Evolutionary conservation across 441 rosid genomes (phyloP).

Genomic region (Theobroma grandiflorum): DNA sequence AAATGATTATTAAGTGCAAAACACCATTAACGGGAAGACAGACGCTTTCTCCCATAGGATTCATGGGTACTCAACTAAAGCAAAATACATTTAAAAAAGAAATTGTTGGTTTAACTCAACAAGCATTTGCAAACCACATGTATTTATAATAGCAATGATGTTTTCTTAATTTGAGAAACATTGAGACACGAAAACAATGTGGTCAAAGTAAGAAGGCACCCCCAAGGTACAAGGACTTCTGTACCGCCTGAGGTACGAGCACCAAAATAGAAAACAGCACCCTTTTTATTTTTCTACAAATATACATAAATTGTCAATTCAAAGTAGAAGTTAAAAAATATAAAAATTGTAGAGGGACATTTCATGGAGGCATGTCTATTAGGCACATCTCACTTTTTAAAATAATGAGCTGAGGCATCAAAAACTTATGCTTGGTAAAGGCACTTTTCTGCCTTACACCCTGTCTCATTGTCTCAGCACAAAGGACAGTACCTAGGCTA

Average conservation of each 20-base stretch:
- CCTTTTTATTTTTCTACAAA: background rate
- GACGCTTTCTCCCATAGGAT: background rate
- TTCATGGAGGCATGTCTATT: background rate
- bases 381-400: background rate
- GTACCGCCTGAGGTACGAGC: background rate
- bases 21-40: background rate
- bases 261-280: background rate
- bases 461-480: background rate
- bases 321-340: background rate
- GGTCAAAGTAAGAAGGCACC: background rate
- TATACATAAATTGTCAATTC: background rate
- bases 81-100: background rate
- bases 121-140: background rate
- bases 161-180: background rate
- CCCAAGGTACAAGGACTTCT: background rate
- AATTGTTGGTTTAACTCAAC: conserved; percentile 1
- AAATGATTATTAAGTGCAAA: background rate
- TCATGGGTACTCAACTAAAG: background rate
- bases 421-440: background rate
- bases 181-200: background rate
- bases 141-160: background rate
- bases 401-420: background rate
- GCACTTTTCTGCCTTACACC: background rate
- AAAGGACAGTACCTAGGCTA: background rate
- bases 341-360: background rate